Base-by-base conservation (phyloP, 352 stramenopile genomes). In the Phytophthora fragariae region DNA sequence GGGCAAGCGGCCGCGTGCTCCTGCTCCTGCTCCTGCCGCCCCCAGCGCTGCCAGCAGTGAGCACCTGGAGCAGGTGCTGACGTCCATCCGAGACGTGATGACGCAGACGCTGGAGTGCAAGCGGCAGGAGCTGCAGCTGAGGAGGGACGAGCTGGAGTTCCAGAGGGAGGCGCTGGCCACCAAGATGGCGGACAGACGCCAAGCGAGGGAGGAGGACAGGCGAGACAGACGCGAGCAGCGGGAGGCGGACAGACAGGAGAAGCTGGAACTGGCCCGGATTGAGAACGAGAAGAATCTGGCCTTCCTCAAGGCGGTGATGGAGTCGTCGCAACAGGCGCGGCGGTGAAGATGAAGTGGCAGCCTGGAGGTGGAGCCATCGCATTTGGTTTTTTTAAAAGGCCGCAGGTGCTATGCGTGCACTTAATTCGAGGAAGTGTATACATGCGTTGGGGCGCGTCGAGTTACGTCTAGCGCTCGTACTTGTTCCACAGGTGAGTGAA, bases 401-500 rank as follows among this genome's bases (percentile, higher is more conserved):
- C 2, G 10, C 9, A 41, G 9, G 35, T 41, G 35, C 14, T 41
- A 41, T 41, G 35, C 14, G 11, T 15, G 0, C 35, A 27, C 24
- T 27, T 41, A 41, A 14, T 11, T 41, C 9, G 35, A 41, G 8
- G 5, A 3, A 41, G 35, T 41, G 14, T 12, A 41, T 41, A 41
- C 35, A 14, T 41, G 35, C 35, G 14, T 41, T 41, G 33, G 8
- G 33, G 33, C 11, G 33, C 14, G 52, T 11, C 27, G 21, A 47
- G 1, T 53, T 53, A 39, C 10, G 49, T 4, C 50, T 81, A 84
- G 54, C 73, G 81, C 46, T 85, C 70, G 76, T 86, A 91, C 44
- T 85, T 76, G 35, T 65, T 41, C 85, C 83, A 92, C n/a, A 92
- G 78, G 49, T 89, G 73, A 44, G 85, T 72, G 47, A 88, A 92